Evolutionary conservation across 352 stramenopile species (phyloP), one percentile per base, ranked within the genome.

Genomic region (Phytophthora ramorum): DNA sequence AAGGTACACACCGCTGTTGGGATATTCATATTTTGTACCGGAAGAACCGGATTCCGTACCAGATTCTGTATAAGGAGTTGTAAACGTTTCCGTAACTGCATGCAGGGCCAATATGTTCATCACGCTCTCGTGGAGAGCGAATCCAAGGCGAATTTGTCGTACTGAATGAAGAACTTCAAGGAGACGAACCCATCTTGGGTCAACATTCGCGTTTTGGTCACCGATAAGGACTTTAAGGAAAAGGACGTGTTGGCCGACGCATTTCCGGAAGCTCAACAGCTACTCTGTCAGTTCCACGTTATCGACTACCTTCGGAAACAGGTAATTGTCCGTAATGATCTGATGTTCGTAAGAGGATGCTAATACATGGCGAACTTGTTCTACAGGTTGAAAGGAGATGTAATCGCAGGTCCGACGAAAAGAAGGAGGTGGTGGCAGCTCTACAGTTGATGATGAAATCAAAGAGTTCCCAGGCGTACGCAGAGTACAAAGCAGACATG

Each of bases 401-500:
- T 16, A 56, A 35, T 7, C n/a, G 32, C 1, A 16, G 17, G 0
- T 4, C 47, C n/a, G 17, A 30, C 7, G 38, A 37, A 17, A 66
- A 58, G 20, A 58, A 53, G 4, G 28, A 56, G 1, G n/a, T 63
- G 3, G 3, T 50, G 0, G 22, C 20, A 8, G 49, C 49, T n/a
- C 12, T 60, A 9, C 51, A 63, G 17, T 6, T 68, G n/a, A 58
- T 62, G 51, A 67, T 59, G 51, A 61, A 67, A 20, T 19, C 32
- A 9, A 17, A 53, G 1, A 67, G 50, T 45, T 34, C 50, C 2
- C 4, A 37, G n/a, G 14, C 3, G 7, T 61, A 67, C 43, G 8
- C 8, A n/a, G 16, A 13, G 2, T 54, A 50, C 34, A 17, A n/a
- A 7, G 3, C 45, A 5, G 34, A 57, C 3, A 60, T 57, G 59